phyloP scores from a whole-genome alignment of 352 stramenopile genomes.

The Pythium dissimile region DNA sequence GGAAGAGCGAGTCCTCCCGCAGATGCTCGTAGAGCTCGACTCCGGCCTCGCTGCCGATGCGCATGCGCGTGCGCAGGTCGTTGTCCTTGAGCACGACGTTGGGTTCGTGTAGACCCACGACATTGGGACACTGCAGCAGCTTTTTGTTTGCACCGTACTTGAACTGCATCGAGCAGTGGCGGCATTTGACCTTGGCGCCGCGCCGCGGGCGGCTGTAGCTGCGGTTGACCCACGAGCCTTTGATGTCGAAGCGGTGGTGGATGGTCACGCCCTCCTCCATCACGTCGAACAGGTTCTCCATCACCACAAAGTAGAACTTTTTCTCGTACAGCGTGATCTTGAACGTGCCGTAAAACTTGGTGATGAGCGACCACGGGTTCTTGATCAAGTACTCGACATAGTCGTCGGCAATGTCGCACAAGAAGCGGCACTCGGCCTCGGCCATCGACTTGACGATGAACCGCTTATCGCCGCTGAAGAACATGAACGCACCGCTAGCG shows the following conservation, averaged over 20 bases:
- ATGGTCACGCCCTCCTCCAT: slow-evolving; percentile 63
- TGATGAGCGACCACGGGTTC: slow-evolving; percentile 75
- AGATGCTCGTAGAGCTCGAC: slow-evolving; percentile 64
- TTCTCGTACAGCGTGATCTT: slow-evolving; percentile 89
- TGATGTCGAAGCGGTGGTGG: slow-evolving; percentile 89
- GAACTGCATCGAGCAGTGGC: slow-evolving; percentile 86
- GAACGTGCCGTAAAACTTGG: slow-evolving; percentile 90
- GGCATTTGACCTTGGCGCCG: slow-evolving; percentile 79
- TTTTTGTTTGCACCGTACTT: slow-evolving; percentile 69
- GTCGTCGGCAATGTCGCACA: slow-evolving; percentile 80
- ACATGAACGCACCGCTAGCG: slow-evolving; percentile 90
- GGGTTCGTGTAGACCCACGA: slow-evolving; percentile 73
- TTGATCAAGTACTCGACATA: slow-evolving; percentile 85
- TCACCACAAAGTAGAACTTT: slow-evolving; percentile 91
- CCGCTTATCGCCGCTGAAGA: slow-evolving; percentile 87
- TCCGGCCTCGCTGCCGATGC: slow-evolving; percentile 56
- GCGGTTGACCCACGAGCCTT: slow-evolving; percentile 89
- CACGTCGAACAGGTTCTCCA: slow-evolving; percentile 90
- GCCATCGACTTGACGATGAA: slow-evolving; percentile 91
- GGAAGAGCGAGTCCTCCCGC: slow-evolving; percentile 69
- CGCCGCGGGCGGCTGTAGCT: slow-evolving; percentile 73
- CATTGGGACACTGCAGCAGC: slow-evolving; percentile 70
- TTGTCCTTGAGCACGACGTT: slow-evolving; percentile 89
- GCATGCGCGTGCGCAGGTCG: slow-evolving; percentile 76
- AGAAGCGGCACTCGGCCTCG: slow-evolving; percentile 74